phyloP scores from a whole-genome alignment of 768 basidiomycete genomes.

The button mushroom (Agaricus bisporus) region DNA sequence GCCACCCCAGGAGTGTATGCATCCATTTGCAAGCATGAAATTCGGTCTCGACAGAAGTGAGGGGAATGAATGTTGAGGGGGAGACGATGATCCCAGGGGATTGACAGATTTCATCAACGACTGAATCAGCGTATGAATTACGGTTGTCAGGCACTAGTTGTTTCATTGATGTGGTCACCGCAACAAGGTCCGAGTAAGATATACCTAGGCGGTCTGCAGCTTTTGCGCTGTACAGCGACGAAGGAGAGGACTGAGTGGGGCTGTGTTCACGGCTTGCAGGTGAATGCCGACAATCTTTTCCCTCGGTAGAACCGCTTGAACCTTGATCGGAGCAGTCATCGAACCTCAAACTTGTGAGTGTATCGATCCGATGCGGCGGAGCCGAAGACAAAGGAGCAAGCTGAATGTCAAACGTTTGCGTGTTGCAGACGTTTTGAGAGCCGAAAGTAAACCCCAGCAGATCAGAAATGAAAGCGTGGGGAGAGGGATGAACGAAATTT shows the following conservation, averaged over 20 bases:
- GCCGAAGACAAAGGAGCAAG: constrained; percentile 41
- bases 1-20: constrained; percentile 58
- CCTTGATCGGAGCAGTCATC: background rate
- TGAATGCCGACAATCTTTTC: background rate
- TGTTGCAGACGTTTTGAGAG: constrained; percentile 33
- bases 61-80: constrained; percentile 54
- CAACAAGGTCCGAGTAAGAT: constrained; percentile 26
- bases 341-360: background rate
- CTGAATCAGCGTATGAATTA: background rate
- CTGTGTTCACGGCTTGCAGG: background rate
- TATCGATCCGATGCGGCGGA: background rate
- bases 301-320: background rate
- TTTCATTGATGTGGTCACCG: constrained; percentile 19
- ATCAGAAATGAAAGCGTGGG: constrained; percentile 42
- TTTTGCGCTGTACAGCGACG: constrained; percentile 27
- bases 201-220: constrained; percentile 36
- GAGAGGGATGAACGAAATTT: constrained; percentile 46
- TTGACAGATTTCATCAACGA: constrained; percentile 29
- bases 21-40: constrained; percentile 71
- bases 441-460: constrained; percentile 48
- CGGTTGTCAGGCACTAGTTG: background rate
- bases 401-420: constrained; percentile 46
- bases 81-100: constrained; percentile 59
- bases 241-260: constrained; percentile 5
- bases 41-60: constrained; percentile 56